Evolutionary conservation across 169 alveolate species (phyloP).

Genomic region (Plasmodium gallinaceum): DNA sequence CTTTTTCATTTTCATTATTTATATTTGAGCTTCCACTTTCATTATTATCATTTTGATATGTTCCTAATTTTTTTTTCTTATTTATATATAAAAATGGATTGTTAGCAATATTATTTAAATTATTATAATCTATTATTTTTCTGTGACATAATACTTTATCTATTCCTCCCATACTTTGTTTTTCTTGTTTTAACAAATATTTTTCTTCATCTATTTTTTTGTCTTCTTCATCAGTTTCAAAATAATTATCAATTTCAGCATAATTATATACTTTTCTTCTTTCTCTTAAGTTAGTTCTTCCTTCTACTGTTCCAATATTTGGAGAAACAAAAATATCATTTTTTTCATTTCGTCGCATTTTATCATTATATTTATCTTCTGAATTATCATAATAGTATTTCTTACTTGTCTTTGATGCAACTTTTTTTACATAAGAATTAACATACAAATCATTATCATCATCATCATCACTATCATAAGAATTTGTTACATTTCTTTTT

Average conservation of each 20-base stretch:
- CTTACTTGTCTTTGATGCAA: slow-evolving; percentile 16
- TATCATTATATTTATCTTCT: slow-evolving; percentile 61
- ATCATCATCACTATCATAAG: slow-evolving; percentile 45
- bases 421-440: slow-evolving; percentile 58
- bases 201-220: slow-evolving; percentile 76
- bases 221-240: slow-evolving; percentile 76
- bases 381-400: slow-evolving; percentile 23
- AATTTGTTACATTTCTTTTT: not conserved
- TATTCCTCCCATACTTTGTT: slow-evolving; percentile 84
- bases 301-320: slow-evolving; percentile 50
- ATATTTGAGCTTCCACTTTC: not conserved
- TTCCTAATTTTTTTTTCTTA: slow-evolving; percentile 8
- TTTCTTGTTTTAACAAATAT: slow-evolving; percentile 67
- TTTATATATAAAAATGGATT: slow-evolving; percentile 63
- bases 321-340: slow-evolving; percentile 69
- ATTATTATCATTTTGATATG: not conserved
- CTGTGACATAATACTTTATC: slow-evolving; percentile 86
- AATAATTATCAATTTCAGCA: slow-evolving; percentile 65
- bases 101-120: slow-evolving; percentile 42
- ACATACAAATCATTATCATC: slow-evolving; percentile 65
- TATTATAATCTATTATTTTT: slow-evolving; percentile 49
- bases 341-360: slow-evolving; percentile 31
- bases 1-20: not conserved
- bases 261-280: slow-evolving; percentile 51
- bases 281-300: slow-evolving; percentile 67